Evolutionary conservation across 2,329 filamentous ascomycete species (phyloP), one percentile per base, ranked within the genome.

Genomic region (Xylaria sp.): DNA sequence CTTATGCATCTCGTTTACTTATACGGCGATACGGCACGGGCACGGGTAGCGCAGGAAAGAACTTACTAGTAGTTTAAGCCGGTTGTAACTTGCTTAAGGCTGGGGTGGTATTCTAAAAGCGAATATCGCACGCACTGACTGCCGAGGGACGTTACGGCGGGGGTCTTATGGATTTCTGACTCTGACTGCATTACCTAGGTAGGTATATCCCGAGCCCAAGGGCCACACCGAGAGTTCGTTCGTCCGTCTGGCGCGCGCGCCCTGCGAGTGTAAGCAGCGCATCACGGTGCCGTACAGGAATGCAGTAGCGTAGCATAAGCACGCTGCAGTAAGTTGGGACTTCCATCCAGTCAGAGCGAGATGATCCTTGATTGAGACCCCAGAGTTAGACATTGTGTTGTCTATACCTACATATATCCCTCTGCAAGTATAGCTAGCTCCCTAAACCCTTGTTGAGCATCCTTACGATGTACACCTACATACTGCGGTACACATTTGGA

Each of bases 151-250:
- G 39, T 51, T 50, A 61, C 39, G 39, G 63, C 50, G 63, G 63
- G 63, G 63, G 13, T n/a, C 7, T 34, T 51, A 25, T 25, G 8
- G n/a, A 6, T 28, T 52, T 46, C 51, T 52, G 39, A 34, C 57
- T 60, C 41, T 56, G 66, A 57, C 66, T 62, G 62, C 52, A 69
- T 54, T 61, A 25, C 23, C 23, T 25, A 25, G 23, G 23, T 25
- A 41, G 66, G 55, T 39, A 64, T 59, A 57, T 65, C 51, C 66
- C 57, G 62, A 65, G 15, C 15, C 34, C 18, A n/a, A 64, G 34
- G 51, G 28, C 64, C 64, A 66, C 57, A 66, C 57, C 64, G 64
- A 66, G 63, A 56, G 63, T 60, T 60, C 50, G 15, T 46, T n/a
- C 15, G 18, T 46, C 41, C 6, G 28, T 62, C 41, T 64, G 51